phyloP scores from a whole-genome alignment of 306 rosid species.

The cucumber (Cucumis sativus) region Cucumber_9930_V3 NC_026655.2:32558501-32559000 shows the following conservation, averaged over 20 bases:
- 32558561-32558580: background rate
- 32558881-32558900: no score
- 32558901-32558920: no score
- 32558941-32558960: no score
- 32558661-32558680: background rate
- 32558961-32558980: no score
- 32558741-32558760: no score
- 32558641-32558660: background rate
- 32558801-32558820: background rate
- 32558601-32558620: background rate
- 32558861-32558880: background rate
- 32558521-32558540: constrained; percentile 2
- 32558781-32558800: background rate
- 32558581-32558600: background rate
- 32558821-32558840: background rate
- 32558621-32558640: background rate
- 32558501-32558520: constrained; percentile 15
- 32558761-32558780: no score
- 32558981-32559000: no score
- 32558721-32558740: background rate
- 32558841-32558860: background rate
- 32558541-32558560: background rate
- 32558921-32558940: no score
- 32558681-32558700: background rate
- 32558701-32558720: background rate